Percentiles rank a stretch among this genome's conserved stretches.
These are phyloP conservation scores for Scedosporium dehoogii DNA, from an alignment of 2,329 filamentous ascomycete genomes.

Conservation along the genomic window DNA sequence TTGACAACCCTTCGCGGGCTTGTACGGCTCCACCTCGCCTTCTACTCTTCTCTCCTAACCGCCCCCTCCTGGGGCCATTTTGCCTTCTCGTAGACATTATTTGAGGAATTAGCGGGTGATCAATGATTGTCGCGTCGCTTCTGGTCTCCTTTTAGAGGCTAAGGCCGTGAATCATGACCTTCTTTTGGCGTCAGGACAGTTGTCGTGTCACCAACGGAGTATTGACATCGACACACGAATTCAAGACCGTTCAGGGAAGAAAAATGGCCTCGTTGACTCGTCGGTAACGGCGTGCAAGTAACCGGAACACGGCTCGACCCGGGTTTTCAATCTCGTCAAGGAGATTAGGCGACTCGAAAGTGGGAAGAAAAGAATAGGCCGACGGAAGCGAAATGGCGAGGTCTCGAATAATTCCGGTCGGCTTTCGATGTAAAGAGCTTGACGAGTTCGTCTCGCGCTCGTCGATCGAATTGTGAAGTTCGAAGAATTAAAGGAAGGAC, in stretches of 20 bases:
- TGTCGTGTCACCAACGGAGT: not conserved
- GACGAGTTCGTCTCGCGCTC: not conserved
- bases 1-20: not conserved
- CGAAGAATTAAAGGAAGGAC: not conserved
- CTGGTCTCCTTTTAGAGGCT: too few species aligned
- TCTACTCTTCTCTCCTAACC: not conserved
- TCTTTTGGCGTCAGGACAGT: not conserved
- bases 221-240: not conserved
- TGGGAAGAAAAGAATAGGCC: not conserved
- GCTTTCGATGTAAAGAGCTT: not conserved
- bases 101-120: not conserved
- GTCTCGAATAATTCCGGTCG: not conserved
- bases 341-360: not conserved
- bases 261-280: not conserved
- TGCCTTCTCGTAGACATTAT: not conserved
- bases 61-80: not conserved
- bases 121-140: not conserved
- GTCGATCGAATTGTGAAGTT: not conserved
- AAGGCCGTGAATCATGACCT: not conserved
- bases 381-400: not conserved
- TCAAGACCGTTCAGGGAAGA: not conserved
- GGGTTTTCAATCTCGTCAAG: not conserved
- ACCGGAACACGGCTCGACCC: not conserved
- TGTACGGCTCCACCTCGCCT: not conserved
- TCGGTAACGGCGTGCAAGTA: not conserved